phyloP scores from a whole-genome alignment of 2,329 filamentous ascomycete genomes.

The Exutisphaerella laricina region DNA sequence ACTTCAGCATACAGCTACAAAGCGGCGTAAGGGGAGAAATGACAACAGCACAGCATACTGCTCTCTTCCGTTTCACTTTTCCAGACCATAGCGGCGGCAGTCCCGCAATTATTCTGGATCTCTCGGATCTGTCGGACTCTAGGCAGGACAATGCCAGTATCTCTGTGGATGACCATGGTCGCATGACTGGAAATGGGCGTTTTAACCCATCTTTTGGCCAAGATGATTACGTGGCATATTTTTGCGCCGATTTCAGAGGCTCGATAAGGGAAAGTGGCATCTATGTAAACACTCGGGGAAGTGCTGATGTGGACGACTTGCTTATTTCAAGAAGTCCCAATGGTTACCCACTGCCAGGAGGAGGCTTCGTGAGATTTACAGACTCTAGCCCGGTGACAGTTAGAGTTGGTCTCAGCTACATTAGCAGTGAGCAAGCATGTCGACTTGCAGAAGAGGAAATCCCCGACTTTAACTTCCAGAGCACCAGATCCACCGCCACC shows the following conservation, averaged over 20 bases:
- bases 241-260: slow-evolving; percentile 56
- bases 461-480: slow-evolving; percentile 56
- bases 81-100: slow-evolving; percentile 35
- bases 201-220: slow-evolving; percentile 58
- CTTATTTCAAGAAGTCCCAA: slow-evolving; percentile 34
- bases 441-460: slow-evolving; percentile 54
- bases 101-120: slow-evolving; percentile 54
- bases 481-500: slow-evolving; percentile 39
- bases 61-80: slow-evolving; percentile 57
- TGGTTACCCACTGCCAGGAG: slow-evolving; percentile 35
- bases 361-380: slow-evolving; percentile 41
- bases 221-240: slow-evolving; percentile 53
- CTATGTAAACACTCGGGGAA: slow-evolving; percentile 50
- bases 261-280: slow-evolving; percentile 44
- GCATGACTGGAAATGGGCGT: slow-evolving; percentile 53
- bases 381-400: slow-evolving; percentile 43
- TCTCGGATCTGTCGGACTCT: slow-evolving; percentile 53
- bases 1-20: slow-evolving; percentile 52
- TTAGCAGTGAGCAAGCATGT: slow-evolving; percentile 58
- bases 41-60: slow-evolving; percentile 53
- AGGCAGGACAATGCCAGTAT: slow-evolving; percentile 51
- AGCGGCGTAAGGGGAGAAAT: slow-evolving; percentile 55
- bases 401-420: slow-evolving; percentile 61
- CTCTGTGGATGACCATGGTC: slow-evolving; percentile 49
- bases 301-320: slow-evolving; percentile 38